Evolutionary conservation across 306 rosid genomes (phyloP).

Genomic region (Abrus pulchellus): DNA sequence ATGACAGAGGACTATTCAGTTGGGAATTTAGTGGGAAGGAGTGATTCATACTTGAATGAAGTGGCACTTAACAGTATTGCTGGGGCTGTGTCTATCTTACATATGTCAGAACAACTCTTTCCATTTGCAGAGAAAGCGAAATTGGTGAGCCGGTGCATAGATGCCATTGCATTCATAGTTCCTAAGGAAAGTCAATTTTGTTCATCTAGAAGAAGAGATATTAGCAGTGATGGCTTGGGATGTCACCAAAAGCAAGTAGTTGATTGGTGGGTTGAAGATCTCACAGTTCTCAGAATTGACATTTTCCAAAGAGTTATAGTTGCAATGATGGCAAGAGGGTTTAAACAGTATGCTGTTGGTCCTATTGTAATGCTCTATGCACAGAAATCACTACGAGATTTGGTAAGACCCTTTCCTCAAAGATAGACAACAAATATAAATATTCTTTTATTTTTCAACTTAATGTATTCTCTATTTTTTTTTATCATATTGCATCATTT

Average conservation of each 20-base stretch:
- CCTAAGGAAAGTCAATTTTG: constrained; percentile 73
- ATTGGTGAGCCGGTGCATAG: constrained; percentile 77
- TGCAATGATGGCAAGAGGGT: constrained; percentile 93
- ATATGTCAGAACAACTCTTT: constrained; percentile 64
- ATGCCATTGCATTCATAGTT: constrained; percentile 76
- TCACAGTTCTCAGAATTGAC: constrained; percentile 85
- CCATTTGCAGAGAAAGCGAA: constrained; percentile 83
- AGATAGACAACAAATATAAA: background rate
- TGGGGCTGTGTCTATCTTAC: constrained; percentile 77
- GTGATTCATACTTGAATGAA: constrained; percentile 81
- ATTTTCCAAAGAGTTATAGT: constrained; percentile 81
- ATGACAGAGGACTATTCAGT: constrained; percentile 86
- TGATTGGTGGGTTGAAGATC: constrained; percentile 96
- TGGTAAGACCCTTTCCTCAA: constrained; percentile 78
- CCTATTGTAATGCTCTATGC: constrained; percentile 93
- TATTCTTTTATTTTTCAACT: background rate
- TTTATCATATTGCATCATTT: too few relatives aligned
- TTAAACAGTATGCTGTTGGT: constrained; percentile 76
- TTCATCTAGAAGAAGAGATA: constrained; percentile 56
- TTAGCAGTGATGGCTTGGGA: constrained; percentile 51
- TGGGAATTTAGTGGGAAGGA: constrained; percentile 79
- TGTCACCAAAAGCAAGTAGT: constrained; percentile 65
- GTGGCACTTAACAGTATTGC: constrained; percentile 75
- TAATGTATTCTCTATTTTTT: background rate
- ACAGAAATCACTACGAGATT: constrained; percentile 87